phyloP scores from a whole-genome alignment of 805 yeast species.

The Myxozyma melibiosi region DNA sequence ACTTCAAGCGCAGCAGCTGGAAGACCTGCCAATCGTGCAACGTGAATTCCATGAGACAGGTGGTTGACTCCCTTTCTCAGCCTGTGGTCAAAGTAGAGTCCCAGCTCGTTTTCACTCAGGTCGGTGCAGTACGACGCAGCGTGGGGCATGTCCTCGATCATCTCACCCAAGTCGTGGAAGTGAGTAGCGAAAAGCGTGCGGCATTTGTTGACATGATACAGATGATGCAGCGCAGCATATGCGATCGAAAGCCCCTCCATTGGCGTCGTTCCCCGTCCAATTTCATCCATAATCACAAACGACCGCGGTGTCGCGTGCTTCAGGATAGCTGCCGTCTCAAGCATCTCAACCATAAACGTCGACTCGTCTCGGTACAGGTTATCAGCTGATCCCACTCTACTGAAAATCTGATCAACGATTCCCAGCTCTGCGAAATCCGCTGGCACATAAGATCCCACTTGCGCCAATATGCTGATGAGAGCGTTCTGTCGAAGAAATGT shows the following conservation, averaged over 20 bases:
- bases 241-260: conserved; percentile 85
- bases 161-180: conserved; percentile 50
- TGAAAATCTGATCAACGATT: conserved; percentile 73
- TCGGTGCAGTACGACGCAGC: conserved; percentile 32
- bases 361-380: conserved; percentile 75
- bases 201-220: conserved; percentile 59
- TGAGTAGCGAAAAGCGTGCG: conserved; percentile 89
- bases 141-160: conserved; percentile 18
- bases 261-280: conserved; percentile 88
- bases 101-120: conserved; percentile 21
- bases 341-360: conserved; percentile 94
- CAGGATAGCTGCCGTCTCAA: conserved; percentile 73
- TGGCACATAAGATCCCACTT: conserved; percentile 75
- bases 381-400: conserved; percentile 73
- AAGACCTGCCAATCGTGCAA: conserved; percentile 32
- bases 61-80: conserved; percentile 29
- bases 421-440: conserved; percentile 66
- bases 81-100: conserved; percentile 25
- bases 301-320: conserved; percentile 66
- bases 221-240: conserved; percentile 65
- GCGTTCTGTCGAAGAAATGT: conserved; percentile 77
- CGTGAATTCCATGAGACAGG: conserved; percentile 33
- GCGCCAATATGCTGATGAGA: conserved; percentile 65
- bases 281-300: conserved; percentile 79
- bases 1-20: conserved; percentile 24